Evolutionary conservation across 768 basidiomycete species (phyloP).

Genomic region (Agrocybe chaxingu): DNA sequence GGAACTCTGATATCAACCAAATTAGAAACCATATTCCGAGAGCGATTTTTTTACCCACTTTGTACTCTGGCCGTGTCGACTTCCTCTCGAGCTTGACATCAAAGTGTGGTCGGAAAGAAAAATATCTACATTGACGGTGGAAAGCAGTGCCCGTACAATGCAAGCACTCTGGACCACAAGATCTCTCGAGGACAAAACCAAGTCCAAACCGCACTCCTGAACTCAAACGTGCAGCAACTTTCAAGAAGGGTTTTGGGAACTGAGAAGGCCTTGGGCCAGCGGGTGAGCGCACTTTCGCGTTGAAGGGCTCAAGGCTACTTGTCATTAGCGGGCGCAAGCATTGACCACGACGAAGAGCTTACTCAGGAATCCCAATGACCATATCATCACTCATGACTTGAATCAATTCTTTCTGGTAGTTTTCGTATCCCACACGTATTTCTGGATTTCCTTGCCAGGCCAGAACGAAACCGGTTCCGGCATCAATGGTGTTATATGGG

Average conservation of each 20-base stretch:
- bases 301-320: constrained; percentile 19
- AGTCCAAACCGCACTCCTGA: constrained; percentile 88
- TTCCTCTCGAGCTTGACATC: constrained; percentile 62
- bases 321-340: neutral
- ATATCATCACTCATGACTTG: constrained; percentile 82
- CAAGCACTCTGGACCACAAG: constrained; percentile 70
- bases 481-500: constrained; percentile 65
- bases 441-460: constrained; percentile 78
- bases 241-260: constrained; percentile 41
- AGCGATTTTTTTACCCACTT: constrained; percentile 33
- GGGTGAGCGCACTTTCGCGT: constrained; percentile 16
- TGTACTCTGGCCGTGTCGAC: constrained; percentile 31
- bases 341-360: constrained; percentile 23
- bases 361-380: constrained; percentile 86
- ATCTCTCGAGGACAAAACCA: constrained; percentile 76
- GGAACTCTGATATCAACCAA: constrained; percentile 26
- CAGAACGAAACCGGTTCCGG: constrained; percentile 85
- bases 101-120: constrained; percentile 80
- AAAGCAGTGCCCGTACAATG: constrained; percentile 61
- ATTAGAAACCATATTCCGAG: neutral
- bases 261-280: constrained; percentile 7
- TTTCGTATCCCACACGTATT: constrained; percentile 65
- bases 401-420: constrained; percentile 71
- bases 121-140: constrained; percentile 75
- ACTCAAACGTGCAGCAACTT: constrained; percentile 79